phyloP scores from a whole-genome alignment of 305 asterid species.

The Solanum hybrid region DNA sequence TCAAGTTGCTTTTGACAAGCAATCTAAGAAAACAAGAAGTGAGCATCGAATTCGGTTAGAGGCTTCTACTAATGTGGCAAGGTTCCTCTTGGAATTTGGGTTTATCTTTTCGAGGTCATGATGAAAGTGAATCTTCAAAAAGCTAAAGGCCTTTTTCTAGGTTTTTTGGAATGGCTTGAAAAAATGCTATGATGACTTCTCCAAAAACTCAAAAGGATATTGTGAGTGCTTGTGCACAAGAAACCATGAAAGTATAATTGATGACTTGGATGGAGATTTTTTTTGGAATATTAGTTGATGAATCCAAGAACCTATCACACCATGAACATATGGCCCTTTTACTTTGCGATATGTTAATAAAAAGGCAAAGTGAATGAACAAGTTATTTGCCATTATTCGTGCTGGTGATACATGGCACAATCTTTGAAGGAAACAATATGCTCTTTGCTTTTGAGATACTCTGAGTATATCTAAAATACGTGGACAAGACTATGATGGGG shows the following conservation, averaged over 20 bases:
- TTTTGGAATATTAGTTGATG: neutral
- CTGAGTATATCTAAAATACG: neutral
- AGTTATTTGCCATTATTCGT: neutral
- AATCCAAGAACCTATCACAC: neutral
- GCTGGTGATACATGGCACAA: neutral
- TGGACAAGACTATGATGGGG: neutral
- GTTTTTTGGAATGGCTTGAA: neutral
- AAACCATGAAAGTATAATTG: neutral
- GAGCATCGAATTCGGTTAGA: neutral
- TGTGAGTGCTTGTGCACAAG: neutral
- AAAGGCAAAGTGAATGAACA: neutral
- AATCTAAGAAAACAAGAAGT: neutral
- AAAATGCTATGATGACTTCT: neutral
- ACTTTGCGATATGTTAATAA: neutral
- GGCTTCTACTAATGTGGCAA: neutral
- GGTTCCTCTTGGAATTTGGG: neutral
- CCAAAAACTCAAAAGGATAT: neutral
- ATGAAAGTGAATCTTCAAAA: neutral
- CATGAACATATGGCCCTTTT: neutral
- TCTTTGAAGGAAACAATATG: neutral
- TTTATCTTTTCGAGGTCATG: neutral
- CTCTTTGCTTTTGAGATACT: neutral
- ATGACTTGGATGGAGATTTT: neutral
- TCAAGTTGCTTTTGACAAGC: neutral
- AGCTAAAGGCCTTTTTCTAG: neutral